A percentile compares a stretch with the other conserved stretches of the same genome.
Conservation (phyloP, 2,329 filamentous ascomycete species). For the Talaromyces sp. region DNA sequence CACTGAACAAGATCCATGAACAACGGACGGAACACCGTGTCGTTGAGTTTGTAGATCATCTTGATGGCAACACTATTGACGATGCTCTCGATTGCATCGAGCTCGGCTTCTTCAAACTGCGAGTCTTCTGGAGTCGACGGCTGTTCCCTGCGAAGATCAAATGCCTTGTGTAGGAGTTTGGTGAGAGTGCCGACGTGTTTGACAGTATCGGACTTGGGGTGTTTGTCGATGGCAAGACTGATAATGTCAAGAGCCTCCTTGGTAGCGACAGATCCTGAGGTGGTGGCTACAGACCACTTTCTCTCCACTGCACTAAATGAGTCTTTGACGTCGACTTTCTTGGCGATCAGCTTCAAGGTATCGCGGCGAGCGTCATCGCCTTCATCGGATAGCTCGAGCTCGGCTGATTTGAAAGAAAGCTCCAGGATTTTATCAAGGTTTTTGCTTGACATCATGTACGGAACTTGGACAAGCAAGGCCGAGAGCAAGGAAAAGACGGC, state of each 20-base stretch:
- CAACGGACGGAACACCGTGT: constrained; percentile 84
- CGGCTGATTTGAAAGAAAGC: constrained; percentile 67
- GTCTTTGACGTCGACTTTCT: constrained; percentile 70
- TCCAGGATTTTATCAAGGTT: constrained; percentile 68
- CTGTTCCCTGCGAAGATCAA: constrained; percentile 44
- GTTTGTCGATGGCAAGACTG: constrained; percentile 65
- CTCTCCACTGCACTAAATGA: constrained; percentile 67
- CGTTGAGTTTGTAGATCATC: constrained; percentile 96
- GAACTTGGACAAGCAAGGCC: constrained; percentile 73
- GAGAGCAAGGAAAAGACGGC: constrained; percentile 76
- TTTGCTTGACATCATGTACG: constrained; percentile 77
- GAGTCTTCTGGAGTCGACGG: constrained; percentile 26
- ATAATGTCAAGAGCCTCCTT: constrained; percentile 66
- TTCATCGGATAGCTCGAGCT: constrained; percentile 55
- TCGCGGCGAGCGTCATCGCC: constrained; percentile 61
- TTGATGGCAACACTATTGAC: constrained; percentile 70
- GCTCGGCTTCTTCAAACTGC: constrained; percentile 39
- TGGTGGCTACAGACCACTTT: constrained; percentile 64
- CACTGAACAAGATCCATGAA: constrained; percentile 85
- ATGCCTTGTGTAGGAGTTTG: constrained; percentile 50
- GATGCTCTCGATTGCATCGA: constrained; percentile 56
- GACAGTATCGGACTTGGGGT: constrained; percentile 70
- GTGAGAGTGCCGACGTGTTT: constrained; percentile 70
- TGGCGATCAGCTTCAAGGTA: constrained; percentile 69
- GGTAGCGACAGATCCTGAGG: constrained; percentile 58